Evolutionary conservation across 129 eudicot genomes (phyloP).

Genomic region (Flaveria robusta): DNA sequence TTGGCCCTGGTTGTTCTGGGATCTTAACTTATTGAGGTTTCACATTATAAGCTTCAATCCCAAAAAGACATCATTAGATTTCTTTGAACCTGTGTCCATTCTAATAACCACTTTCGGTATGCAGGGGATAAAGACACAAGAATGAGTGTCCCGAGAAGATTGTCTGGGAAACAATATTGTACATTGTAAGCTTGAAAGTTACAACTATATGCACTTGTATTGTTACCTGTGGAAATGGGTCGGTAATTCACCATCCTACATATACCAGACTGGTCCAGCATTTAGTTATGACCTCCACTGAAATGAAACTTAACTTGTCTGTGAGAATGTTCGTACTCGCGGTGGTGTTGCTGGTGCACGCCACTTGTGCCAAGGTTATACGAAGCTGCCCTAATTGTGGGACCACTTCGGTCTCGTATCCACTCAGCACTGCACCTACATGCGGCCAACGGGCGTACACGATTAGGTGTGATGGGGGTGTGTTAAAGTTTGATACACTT

Average conservation of each 20-base stretch:
- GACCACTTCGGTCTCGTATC: constrained; percentile 57
- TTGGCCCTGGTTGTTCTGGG: constrained; percentile 14
- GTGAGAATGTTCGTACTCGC: not conserved
- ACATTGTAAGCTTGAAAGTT: not conserved
- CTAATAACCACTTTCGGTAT: constrained; percentile 16
- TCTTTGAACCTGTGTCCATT: constrained; percentile 20
- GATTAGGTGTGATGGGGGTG: constrained; percentile 42
- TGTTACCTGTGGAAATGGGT: not conserved
- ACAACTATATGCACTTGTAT: no score
- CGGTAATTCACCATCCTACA: constrained; percentile 17
- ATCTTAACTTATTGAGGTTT: constrained; percentile 18
- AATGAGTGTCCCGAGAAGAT: constrained; percentile 3
- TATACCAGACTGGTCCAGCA: constrained; percentile 15
- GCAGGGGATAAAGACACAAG: not conserved
- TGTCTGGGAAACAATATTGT: not conserved
- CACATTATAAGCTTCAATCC: constrained; percentile 22
- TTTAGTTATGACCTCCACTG: constrained; percentile 2
- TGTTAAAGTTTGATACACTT: constrained; percentile 48
- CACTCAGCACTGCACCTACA: constrained; percentile 55
- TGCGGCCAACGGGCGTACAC: constrained; percentile 61
- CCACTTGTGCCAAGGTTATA: constrained; percentile 14
- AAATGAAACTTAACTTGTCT: constrained; percentile 22
- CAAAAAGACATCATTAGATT: constrained; percentile 16
- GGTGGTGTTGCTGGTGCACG: constrained; percentile 5
- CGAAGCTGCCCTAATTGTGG: constrained; percentile 56